These are phyloP conservation scores for Berkeleyomyces basicola DNA, from an alignment of 2,329 filamentous ascomycete species.

Conservation along the genomic window DNA sequence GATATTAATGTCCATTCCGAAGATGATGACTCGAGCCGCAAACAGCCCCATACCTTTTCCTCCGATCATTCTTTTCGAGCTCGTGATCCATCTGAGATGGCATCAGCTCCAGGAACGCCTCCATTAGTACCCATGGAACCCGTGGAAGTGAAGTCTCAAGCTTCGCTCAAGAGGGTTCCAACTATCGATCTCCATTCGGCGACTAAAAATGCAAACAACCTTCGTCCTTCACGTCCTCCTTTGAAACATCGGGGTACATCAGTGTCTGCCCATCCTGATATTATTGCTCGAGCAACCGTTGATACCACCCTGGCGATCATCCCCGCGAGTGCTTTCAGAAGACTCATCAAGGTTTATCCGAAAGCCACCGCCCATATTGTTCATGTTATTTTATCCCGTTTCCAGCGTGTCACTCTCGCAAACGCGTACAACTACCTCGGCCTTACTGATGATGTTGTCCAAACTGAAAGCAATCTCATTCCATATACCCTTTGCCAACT, in stretches of 20 bases:
- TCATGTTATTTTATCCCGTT: slow-evolving; percentile 85
- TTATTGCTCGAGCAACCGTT: slow-evolving; percentile 86
- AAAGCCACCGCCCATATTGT: slow-evolving; percentile 96
- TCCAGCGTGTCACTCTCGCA: slow-evolving; percentile 85
- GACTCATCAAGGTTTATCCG: slow-evolving; percentile 83
- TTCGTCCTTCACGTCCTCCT: neutral
- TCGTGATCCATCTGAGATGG: neutral
- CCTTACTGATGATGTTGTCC: slow-evolving; percentile 75
- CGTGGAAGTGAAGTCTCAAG: neutral
- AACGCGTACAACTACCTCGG: slow-evolving; percentile 93
- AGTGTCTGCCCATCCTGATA: slow-evolving; percentile 84
- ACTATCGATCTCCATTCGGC: slow-evolving; percentile 7
- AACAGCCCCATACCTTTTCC: slow-evolving; percentile 1
- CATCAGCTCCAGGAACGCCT: slow-evolving; percentile 11
- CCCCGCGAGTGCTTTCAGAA: slow-evolving; percentile 84
- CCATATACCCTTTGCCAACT: slow-evolving; percentile 82
- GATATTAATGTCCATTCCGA: slow-evolving; percentile 67
- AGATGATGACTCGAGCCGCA: slow-evolving; percentile 31
- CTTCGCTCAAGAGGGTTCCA: slow-evolving; percentile 14
- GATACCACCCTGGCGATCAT: slow-evolving; percentile 98
- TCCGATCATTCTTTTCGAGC: neutral
- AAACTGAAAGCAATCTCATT: slow-evolving; percentile 87
- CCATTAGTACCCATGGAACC: neutral
- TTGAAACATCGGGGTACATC: slow-evolving; percentile 26
- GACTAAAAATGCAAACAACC: neutral